Evolutionary conservation across 768 basidiomycete genomes (phyloP), one percentile per base, ranked within the genome.

Genomic region (Scleroderma citrinum): DNA sequence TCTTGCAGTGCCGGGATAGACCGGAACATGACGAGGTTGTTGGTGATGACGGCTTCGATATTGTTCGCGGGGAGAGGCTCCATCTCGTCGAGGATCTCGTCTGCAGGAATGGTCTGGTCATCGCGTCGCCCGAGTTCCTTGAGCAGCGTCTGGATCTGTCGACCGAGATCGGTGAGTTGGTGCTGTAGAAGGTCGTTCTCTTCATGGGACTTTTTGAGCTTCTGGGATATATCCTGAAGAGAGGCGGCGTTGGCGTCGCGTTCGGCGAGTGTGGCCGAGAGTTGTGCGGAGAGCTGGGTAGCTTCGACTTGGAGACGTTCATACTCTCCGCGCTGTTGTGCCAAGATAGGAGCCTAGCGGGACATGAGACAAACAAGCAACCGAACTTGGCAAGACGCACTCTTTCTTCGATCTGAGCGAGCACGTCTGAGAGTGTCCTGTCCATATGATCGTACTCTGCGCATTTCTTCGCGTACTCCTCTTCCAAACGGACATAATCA

Each of bases 331-430:
- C 90, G 85, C 69, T 97, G 95, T 65, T 95, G 88, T 14, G 86
- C 82, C 7, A 99, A 75, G 21, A 92, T 75, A 8, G 95, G 95
- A 13, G 92, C 92, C 93, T 96, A 55, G 4, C 24, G 52, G 17
- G n/a, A 41, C 2, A 44, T 46, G 8, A 21, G 6, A 32, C 7
- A 10, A 6, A 41, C 17, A 42, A 7, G 23, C 10, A 54, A 5
- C 24, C n/a, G n/a, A n/a, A n/a, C n/a, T n/a, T 19, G 23, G 20
- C n/a, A 49, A 1, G 1, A 13, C 54, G 43, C 60, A 91, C 90
- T 65, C 87, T 73, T 71, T 95, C 95, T 64, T 94, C 86, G 48
- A 98, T 90, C 68, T 97, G 90, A 52, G 83, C 82, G 3, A 95
- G 75, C 19, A 97, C 83, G 36, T 83, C 77, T 13, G 82, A 74